Percentiles rank a stretch among this genome's conserved stretches.
Evolutionary conservation across 805 yeast species (phyloP).

Genomic region (Starmera quercuum): DNA sequence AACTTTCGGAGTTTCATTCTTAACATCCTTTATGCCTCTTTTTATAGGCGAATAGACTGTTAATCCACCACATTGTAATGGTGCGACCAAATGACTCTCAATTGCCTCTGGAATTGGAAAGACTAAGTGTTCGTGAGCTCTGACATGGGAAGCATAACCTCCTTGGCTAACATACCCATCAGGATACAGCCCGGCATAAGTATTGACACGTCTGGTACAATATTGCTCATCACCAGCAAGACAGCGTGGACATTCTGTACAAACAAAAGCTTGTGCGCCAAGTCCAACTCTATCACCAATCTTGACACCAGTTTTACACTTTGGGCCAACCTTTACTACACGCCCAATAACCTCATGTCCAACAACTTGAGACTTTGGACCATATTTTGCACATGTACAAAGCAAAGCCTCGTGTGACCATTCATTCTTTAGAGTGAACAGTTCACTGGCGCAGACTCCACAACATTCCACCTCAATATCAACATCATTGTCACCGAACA

Average conservation of each 20-base stretch:
- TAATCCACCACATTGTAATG: slow-evolving; percentile 72
- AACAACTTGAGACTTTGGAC: slow-evolving; percentile 39
- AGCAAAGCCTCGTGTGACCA: slow-evolving; percentile 32
- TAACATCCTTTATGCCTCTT: slow-evolving; percentile 24
- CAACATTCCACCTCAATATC: slow-evolving; percentile 54
- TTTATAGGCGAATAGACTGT: slow-evolving; percentile 64
- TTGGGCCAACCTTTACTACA: slow-evolving; percentile 51
- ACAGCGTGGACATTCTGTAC: slow-evolving; percentile 59
- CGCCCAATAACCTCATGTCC: slow-evolving; percentile 66
- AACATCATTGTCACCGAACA: slow-evolving; percentile 36
- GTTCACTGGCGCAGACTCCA: slow-evolving; percentile 64
- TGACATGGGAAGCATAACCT: slow-evolving; percentile 62
- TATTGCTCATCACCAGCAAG: slow-evolving; percentile 43
- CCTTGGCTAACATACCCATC: slow-evolving; percentile 49
- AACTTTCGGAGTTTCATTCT: slow-evolving; percentile 28
- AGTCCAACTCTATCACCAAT: slow-evolving; percentile 75
- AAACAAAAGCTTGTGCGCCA: slow-evolving; percentile 63
- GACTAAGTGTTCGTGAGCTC: slow-evolving; percentile 56
- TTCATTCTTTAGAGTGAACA: slow-evolving; percentile 41
- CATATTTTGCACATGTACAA: slow-evolving; percentile 17
- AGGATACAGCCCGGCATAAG: slow-evolving; percentile 42
- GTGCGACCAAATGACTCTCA: slow-evolving; percentile 52
- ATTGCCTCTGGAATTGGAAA: slow-evolving; percentile 55
- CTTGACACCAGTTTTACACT: slow-evolving; percentile 38
- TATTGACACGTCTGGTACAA: slow-evolving; percentile 41